Percentiles rank a stretch among this genome's conserved stretches.
These are phyloP conservation scores for Tothia fuscella DNA, from an alignment of 2,329 filamentous ascomycete species.

Conservation along the genomic window DNA sequence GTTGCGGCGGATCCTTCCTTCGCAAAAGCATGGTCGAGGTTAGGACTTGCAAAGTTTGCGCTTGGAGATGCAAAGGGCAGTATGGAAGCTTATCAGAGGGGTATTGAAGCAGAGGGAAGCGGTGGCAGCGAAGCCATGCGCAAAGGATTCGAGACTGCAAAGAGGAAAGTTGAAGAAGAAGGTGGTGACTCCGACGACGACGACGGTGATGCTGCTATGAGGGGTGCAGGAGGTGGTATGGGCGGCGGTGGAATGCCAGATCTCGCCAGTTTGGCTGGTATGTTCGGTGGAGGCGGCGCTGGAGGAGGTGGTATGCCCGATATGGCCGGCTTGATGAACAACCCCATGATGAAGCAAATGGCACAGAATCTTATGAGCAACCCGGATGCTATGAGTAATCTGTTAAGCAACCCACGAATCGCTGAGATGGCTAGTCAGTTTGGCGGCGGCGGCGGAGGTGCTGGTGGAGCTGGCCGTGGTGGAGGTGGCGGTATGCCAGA, in stretches of 20 bases:
- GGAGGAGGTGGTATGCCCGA: constrained; percentile 55
- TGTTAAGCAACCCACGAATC: constrained; percentile 89
- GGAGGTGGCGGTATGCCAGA: constrained; percentile 73
- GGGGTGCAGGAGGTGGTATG: constrained; percentile 19
- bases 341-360: constrained; percentile 97
- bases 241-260: constrained; percentile 32
- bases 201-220: constrained; percentile 28
- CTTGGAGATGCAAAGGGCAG: constrained; percentile 81
- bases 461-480: constrained; percentile 32
- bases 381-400: constrained; percentile 76
- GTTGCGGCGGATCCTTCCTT: constrained; percentile 81
- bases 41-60: constrained; percentile 84
- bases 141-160: constrained; percentile 90
- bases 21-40: constrained; percentile 91
- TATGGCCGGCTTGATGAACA: constrained; percentile 94
- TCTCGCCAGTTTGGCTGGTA: constrained; percentile 28
- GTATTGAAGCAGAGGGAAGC: constrained; percentile 87
- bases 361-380: constrained; percentile 96
- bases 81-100: constrained; percentile 88
- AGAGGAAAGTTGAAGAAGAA: constrained; percentile 73
- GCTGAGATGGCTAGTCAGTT: constrained; percentile 65
- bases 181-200: constrained; percentile 41
- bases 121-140: constrained; percentile 96
- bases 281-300: constrained; percentile 45
- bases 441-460: constrained; percentile 40